phyloP scores from a whole-genome alignment of 2,329 filamentous ascomycete genomes.

The Fusarium incarnatum region DNA sequence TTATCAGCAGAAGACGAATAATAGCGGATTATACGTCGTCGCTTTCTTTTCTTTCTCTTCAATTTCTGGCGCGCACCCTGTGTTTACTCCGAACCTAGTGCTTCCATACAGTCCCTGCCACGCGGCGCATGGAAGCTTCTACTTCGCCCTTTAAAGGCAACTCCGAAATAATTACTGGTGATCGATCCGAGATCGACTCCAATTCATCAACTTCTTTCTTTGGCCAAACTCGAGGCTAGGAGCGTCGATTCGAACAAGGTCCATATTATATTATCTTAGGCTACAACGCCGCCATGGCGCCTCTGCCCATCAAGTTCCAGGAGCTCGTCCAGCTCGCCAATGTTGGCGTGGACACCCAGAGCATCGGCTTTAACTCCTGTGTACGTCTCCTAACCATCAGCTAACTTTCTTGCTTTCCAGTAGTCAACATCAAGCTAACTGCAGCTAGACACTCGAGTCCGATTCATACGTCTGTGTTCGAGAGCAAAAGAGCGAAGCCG shows the following conservation, averaged over 20 bases:
- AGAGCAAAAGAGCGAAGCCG: slow-evolving; percentile 87
- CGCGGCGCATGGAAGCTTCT: slow-evolving; percentile 56
- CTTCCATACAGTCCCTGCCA: slow-evolving; percentile 42
- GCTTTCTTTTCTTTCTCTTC: slow-evolving; percentile 28
- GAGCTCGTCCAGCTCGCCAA: slow-evolving; percentile 80
- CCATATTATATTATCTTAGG: slow-evolving; percentile 44
- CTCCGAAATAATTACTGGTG: slow-evolving; percentile 40
- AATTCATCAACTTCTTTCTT: slow-evolving; percentile 20
- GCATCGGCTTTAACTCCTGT: slow-evolving; percentile 84
- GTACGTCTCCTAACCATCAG: slow-evolving; percentile 61
- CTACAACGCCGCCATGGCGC: slow-evolving; percentile 64
- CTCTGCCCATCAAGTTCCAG: slow-evolving; percentile 91
- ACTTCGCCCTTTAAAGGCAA: slow-evolving; percentile 43
- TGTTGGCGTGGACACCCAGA: slow-evolving; percentile 60
- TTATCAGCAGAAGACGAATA: slow-evolving; percentile 44
- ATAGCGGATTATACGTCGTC: slow-evolving; percentile 40
- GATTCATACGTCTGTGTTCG: slow-evolving; percentile 96
- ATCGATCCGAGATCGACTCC: slow-evolving; percentile 45
- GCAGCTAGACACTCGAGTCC: slow-evolving; percentile 89
- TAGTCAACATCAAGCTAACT: slow-evolving; percentile 37
- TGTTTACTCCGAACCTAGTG: slow-evolving; percentile 26
- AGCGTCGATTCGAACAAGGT: slow-evolving; percentile 43
- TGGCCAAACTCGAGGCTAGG: slow-evolving; percentile 39
- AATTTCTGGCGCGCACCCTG: slow-evolving; percentile 34
- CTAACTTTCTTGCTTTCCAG: not conserved